phyloP scores from a whole-genome alignment of 192 early-diverging fungal species.

The Umbelopsis isabellina region DNA sequence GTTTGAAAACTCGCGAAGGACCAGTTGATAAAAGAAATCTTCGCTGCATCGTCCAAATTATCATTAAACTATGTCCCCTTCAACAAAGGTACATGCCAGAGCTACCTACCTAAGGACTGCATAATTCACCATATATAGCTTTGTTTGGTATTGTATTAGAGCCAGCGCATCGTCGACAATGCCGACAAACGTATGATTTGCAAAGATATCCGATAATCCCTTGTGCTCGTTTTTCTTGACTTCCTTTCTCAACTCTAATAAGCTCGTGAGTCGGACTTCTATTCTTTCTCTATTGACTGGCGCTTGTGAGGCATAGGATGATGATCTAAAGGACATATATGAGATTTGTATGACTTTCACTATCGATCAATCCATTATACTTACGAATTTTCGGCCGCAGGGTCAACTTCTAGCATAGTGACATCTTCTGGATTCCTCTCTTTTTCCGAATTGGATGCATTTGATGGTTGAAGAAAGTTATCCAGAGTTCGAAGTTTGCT shows the following conservation, averaged over 20 bases:
- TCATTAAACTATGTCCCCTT: not conserved
- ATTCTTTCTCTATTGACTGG: conserved; percentile 41
- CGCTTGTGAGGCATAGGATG: not conserved
- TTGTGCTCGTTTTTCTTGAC: conserved; percentile 61
- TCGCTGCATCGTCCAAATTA: conserved; percentile 49
- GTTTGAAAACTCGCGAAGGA: conserved; percentile 82
- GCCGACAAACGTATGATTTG: conserved; percentile 88
- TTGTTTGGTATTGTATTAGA: conserved; percentile 85
- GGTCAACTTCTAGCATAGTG: not conserved
- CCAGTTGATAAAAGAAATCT: conserved; percentile 90
- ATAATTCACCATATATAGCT: conserved; percentile 85
- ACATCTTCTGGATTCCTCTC: not conserved
- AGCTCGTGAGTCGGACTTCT: conserved; percentile 81
- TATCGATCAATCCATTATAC: not conserved
- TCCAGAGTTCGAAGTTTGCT: conserved; percentile 80
- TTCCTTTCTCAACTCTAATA: conserved; percentile 76
- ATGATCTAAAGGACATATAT: not conserved
- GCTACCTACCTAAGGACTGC: conserved; percentile 63
- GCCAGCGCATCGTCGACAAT: conserved; percentile 80
- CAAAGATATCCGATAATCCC: conserved; percentile 79
- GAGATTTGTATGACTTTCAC: not conserved
- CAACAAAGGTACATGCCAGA: not conserved
- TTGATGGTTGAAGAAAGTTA: conserved; percentile 49
- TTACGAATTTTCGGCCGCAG: not conserved
- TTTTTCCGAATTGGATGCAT: not conserved